phyloP scores from a whole-genome alignment of 495 filamentous ascomycete species.

The Usnea hakonensis region DNA sequence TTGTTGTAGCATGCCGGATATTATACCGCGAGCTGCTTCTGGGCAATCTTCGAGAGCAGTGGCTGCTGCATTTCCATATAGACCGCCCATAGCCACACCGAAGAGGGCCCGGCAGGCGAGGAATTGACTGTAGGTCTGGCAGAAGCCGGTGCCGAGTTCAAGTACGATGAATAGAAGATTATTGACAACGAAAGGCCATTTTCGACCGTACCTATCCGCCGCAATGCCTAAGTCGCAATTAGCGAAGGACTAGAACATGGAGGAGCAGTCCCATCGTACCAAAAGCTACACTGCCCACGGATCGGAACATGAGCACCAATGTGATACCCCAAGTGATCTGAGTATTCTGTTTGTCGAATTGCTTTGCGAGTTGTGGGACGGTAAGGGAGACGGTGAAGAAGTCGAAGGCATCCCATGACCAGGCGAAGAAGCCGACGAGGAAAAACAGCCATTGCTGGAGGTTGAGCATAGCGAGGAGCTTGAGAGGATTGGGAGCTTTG shows the following conservation, averaged over 20 bases:
- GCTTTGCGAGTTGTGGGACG: slow-evolving; percentile 55
- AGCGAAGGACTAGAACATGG: not conserved
- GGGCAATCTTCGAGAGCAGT: slow-evolving; percentile 84
- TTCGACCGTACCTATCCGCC: slow-evolving; percentile 74
- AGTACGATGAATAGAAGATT: slow-evolving; percentile 73
- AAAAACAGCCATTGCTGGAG: slow-evolving; percentile 82
- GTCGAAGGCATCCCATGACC: slow-evolving; percentile 85
- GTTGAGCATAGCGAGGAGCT: slow-evolving; percentile 59
- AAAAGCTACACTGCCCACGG: slow-evolving; percentile 64
- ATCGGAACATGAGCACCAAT: slow-evolving; percentile 71
- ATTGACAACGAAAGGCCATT: slow-evolving; percentile 83
- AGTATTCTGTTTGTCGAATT: slow-evolving; percentile 57
- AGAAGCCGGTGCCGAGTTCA: slow-evolving; percentile 75
- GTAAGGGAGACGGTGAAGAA: slow-evolving; percentile 87
- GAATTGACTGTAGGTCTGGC: slow-evolving; percentile 68
- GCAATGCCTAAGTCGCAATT: slow-evolving; percentile 42
- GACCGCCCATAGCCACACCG: slow-evolving; percentile 80
- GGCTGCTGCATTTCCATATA: slow-evolving; percentile 82
- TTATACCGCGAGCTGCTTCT: slow-evolving; percentile 59
- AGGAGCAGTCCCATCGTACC: slow-evolving; percentile 31
- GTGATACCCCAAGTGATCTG: slow-evolving; percentile 92
- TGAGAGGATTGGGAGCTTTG: slow-evolving; percentile 72
- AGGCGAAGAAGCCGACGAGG: slow-evolving; percentile 49
- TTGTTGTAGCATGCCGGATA: slow-evolving; percentile 79
- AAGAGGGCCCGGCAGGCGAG: slow-evolving; percentile 77